phyloP scores from a whole-genome alignment of 2,329 filamentous ascomycete species.

The Laburnicola sp. region DNA sequence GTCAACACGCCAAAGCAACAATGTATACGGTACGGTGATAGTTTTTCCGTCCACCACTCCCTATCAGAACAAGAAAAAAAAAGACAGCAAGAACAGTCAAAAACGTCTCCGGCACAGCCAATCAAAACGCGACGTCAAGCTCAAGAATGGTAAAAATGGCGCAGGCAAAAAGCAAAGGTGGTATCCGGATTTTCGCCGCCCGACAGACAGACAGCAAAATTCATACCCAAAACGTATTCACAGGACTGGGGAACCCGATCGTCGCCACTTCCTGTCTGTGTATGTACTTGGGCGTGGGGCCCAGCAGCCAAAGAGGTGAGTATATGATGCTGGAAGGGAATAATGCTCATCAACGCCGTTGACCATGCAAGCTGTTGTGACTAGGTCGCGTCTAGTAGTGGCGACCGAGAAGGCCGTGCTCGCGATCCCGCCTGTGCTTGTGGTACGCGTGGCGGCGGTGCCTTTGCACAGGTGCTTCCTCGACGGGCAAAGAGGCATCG shows the following conservation, averaged over 20 bases:
- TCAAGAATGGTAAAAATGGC: too few relatives aligned
- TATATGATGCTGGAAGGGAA: background rate
- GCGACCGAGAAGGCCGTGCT: slow-evolving; percentile 25
- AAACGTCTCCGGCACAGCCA: slow-evolving; percentile 20
- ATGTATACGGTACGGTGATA: slow-evolving; percentile 1
- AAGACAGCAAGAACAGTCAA: background rate
- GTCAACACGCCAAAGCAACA: too few relatives aligned
- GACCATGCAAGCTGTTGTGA: background rate
- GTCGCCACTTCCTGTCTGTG: background rate
- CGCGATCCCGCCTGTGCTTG: slow-evolving; percentile 31
- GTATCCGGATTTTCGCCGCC: too few relatives aligned
- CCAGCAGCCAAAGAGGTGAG: background rate
- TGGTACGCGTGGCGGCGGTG: slow-evolving; percentile 32
- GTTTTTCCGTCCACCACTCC: background rate
- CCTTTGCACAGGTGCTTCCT: slow-evolving; percentile 20
- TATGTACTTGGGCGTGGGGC: background rate
- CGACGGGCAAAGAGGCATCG: too few relatives aligned
- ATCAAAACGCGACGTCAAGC: too few relatives aligned
- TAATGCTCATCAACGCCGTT: background rate
- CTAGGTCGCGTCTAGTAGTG: slow-evolving; percentile 11
- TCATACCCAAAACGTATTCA: background rate
- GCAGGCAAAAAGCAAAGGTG: background rate
- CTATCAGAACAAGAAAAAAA: too few relatives aligned
- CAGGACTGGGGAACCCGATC: background rate
- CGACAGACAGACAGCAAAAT: background rate